Evolutionary conservation across 202 grass and related monocot species (phyloP).

Genomic region (Eragrostis tef): DNA sequence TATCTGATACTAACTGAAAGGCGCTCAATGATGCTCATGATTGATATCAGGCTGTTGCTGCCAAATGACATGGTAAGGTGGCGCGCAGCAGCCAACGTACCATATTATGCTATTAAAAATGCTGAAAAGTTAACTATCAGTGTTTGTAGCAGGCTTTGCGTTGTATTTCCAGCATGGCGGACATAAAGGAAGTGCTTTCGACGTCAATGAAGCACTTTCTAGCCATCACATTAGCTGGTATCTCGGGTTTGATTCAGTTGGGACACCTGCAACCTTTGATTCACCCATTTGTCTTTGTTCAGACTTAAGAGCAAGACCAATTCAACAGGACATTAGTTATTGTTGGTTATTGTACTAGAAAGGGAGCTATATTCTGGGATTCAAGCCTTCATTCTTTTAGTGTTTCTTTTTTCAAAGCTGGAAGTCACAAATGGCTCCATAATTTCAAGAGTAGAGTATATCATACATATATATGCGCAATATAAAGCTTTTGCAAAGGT

Average conservation of each 20-base stretch:
- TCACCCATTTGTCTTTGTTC: constrained; percentile 32
- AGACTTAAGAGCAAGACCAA: background rate
- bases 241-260: constrained; percentile 21
- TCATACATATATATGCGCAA: background rate
- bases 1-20: constrained; percentile 4
- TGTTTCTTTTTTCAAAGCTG: background rate
- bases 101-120: background rate
- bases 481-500: background rate
- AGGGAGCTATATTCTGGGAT: no score
- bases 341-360: no score
- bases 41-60: background rate
- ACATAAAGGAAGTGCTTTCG: constrained; percentile 28
- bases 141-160: constrained; percentile 14
- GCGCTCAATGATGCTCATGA: background rate
- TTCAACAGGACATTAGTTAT: constrained; percentile 11
- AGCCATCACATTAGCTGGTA: constrained; percentile 34
- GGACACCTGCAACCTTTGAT: constrained; percentile 5
- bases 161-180: background rate
- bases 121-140: background rate
- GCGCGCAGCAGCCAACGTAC: background rate
- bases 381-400: background rate
- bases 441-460: constrained; percentile 38
- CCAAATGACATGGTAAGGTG: constrained; percentile 20
- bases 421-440: constrained; percentile 20
- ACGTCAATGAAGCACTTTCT: constrained; percentile 36